Evolutionary conservation across 2,329 filamentous ascomycete species (phyloP).

Genomic region (Sphaerulina musiva): DNA sequence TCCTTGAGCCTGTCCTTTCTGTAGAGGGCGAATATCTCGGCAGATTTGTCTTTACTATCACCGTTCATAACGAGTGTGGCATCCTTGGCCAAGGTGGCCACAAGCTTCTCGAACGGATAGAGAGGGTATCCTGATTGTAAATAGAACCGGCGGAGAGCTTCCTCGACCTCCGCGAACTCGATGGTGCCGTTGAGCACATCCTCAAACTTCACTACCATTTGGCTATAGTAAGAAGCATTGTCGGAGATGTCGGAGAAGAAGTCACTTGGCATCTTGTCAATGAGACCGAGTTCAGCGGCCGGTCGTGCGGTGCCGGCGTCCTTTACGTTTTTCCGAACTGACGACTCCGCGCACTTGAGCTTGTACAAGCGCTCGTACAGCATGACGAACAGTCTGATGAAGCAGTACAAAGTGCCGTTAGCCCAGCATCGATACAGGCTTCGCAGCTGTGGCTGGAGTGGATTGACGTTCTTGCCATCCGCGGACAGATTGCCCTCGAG

Average conservation of each 20-base stretch:
- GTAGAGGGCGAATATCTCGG: slow-evolving; percentile 83
- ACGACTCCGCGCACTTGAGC: slow-evolving; percentile 71
- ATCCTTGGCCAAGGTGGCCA: slow-evolving; percentile 73
- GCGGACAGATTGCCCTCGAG: slow-evolving; percentile 50
- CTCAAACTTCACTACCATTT: slow-evolving; percentile 78
- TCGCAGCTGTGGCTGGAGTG: slow-evolving; percentile 73
- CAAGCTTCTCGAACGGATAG: slow-evolving; percentile 85
- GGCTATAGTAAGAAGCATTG: slow-evolving; percentile 71
- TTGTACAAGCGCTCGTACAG: slow-evolving; percentile 77
- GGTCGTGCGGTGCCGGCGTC: slow-evolving; percentile 71
- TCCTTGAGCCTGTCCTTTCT: slow-evolving; percentile 72
- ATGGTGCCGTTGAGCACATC: slow-evolving; percentile 76
- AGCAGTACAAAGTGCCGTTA: slow-evolving; percentile 87
- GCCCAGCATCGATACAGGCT: slow-evolving; percentile 83
- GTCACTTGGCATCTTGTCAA: slow-evolving; percentile 66
- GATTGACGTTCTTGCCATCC: slow-evolving; percentile 58
- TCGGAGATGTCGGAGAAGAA: slow-evolving; percentile 65
- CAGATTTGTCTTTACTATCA: slow-evolving; percentile 87
- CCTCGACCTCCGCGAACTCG: slow-evolving; percentile 78
- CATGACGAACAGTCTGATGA: slow-evolving; percentile 89
- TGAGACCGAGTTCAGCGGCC: slow-evolving; percentile 74
- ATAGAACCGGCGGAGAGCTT: slow-evolving; percentile 86
- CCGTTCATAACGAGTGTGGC: slow-evolving; percentile 75
- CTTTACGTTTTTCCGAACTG: slow-evolving; percentile 66
- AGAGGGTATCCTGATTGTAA: slow-evolving; percentile 85